Base-by-base conservation (phyloP, 1,284 basidiomycete genomes). In the Tilletia walkeri region DNA sequence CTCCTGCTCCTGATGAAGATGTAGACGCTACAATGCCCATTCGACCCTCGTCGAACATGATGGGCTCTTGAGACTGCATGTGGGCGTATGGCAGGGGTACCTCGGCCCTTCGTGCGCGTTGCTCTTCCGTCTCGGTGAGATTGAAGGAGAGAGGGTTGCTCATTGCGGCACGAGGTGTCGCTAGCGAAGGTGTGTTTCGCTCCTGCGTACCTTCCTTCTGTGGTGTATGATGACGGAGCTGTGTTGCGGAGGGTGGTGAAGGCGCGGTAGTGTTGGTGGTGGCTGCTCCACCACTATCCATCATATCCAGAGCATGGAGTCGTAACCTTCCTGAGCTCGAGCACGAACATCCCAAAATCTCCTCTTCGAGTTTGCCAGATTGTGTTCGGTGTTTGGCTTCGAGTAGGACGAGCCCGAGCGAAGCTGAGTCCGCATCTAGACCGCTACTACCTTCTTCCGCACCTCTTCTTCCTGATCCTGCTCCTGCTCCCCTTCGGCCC, bases 81-180 rank as follows among this genome's bases (percentile, higher is more conserved):
- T 76, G 78, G 1, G 80, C 75, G 59, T 75, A 81, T 10, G 80
- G 80, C 9, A 81, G 65, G 0, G 76, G 72, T 3, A 81, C 80
- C 12, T 76, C 73, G 38, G 77, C 78, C 16, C 80, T 68, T 14
- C 78, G 61, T 24, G 66, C 67, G 1, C 75, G 70, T 65, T 81
- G 80, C 24, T 73, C 69, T 3, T 30, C 45, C 0, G 78, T 81
- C 47, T 81, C 80, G 38, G 47, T 48, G 14, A 81, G 72, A 45
- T 80, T 81, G 69, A 81, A 81, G 1, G 78, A 72, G 24, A 81
- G 71, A 9, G 41, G 6, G 3, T 14, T 45, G 14, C 41, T 14
- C 14, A 14, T 45, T 9, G 14, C 41, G 41, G 41, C 3, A 14
- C 41, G 6, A 1, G 41, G 41, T 14, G 41, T 45, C 41, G 41